Conservation (phyloP, 2,329 filamentous ascomycete species). For the Diaporthe sp. region DNA sequence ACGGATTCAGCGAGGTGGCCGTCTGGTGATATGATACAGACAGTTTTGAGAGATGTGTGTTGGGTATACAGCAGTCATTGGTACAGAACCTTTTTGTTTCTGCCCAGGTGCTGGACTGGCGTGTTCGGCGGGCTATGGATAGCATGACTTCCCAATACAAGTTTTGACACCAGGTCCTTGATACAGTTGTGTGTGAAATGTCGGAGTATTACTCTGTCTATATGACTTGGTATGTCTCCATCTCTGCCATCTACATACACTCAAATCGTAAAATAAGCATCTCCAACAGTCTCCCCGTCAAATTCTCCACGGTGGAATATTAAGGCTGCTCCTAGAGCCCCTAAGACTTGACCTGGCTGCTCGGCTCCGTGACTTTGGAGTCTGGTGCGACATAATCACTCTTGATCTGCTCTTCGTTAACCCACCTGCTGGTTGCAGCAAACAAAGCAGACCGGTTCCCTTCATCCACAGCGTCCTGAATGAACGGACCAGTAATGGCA, state of each 20-base stretch:
- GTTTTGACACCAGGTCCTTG: background rate
- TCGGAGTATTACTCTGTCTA: background rate
- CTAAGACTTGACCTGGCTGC: background rate
- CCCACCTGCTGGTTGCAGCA: background rate
- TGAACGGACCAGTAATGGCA: background rate
- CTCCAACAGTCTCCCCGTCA: background rate
- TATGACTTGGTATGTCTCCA: no score
- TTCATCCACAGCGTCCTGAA: background rate
- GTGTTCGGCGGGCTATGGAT: background rate
- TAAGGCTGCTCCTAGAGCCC: background rate
- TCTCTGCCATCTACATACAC: no score
- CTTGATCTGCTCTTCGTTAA: background rate
- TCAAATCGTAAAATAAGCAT: no score
- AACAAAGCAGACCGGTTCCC: background rate
- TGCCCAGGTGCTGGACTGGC: no score
- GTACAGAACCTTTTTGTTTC: background rate
- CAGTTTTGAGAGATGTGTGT: background rate
- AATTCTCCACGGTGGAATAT: background rate
- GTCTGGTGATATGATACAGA: no score
- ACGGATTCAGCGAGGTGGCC: no score
- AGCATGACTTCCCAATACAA: background rate
- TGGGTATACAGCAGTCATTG: background rate
- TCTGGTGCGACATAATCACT: background rate
- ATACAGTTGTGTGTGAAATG: background rate
- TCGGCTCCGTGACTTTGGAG: background rate